Conservation (phyloP, 1,139 yeast genomes). For the Nadsonia commutata region DNA sequence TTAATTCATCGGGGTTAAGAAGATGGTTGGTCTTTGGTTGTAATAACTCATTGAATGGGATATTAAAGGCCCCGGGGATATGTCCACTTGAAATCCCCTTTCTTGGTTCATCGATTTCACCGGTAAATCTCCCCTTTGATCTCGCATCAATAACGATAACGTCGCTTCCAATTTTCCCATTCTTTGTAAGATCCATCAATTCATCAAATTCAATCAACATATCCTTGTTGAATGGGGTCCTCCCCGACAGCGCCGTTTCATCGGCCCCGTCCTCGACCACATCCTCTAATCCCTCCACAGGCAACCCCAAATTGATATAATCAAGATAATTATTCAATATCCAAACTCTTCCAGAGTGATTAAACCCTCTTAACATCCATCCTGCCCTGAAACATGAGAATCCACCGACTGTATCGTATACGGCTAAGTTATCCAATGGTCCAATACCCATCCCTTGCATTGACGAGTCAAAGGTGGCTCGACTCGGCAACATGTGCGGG, state of each 20-base stretch:
- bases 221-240: constrained; percentile 23
- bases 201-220: constrained; percentile 54
- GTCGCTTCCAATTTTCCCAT: constrained; percentile 16
- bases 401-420: constrained; percentile 73
- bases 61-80: constrained; percentile 62
- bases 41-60: constrained; percentile 54
- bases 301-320: constrained; percentile 29
- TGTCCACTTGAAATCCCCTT: constrained; percentile 83
- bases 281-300: constrained; percentile 23
- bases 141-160: constrained; percentile 60
- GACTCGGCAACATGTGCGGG: constrained; percentile 82
- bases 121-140: constrained; percentile 57
- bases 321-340: constrained; percentile 54
- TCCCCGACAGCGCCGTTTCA: constrained; percentile 18
- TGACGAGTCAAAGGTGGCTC: constrained; percentile 36
- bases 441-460: constrained; percentile 31
- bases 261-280: constrained; percentile 8
- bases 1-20: constrained; percentile 33
- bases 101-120: constrained; percentile 75
- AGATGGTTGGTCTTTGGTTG: constrained; percentile 32
- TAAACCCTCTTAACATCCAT: constrained; percentile 72
- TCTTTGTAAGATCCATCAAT: constrained; percentile 38
- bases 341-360: constrained; percentile 45
- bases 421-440: constrained; percentile 46
- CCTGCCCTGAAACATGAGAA: constrained; percentile 85